A percentile compares a stretch with the other conserved stretches of the same genome.
phyloP scores from a whole-genome alignment of 1,139 yeast genomes.

The Saccharomyces uvarum region DNA sequence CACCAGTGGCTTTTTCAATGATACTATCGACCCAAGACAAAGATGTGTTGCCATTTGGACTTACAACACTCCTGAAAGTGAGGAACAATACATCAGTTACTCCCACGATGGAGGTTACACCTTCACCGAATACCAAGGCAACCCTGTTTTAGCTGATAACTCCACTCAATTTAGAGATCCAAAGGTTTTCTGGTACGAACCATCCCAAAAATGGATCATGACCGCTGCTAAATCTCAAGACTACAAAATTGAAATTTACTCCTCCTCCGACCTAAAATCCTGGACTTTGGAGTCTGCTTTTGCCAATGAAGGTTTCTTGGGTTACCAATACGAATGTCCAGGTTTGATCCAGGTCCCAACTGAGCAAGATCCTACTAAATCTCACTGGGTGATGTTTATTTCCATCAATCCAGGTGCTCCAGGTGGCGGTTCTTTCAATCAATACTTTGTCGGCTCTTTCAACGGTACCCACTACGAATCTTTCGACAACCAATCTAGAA shows the following conservation, averaged over 20 bases:
- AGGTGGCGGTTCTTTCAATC: conserved; percentile 34
- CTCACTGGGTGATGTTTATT: conserved; percentile 32
- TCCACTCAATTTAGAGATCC: conserved; percentile 36
- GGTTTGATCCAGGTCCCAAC: conserved; percentile 22
- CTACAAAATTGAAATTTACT: conserved; percentile 31
- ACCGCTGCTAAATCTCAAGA: conserved; percentile 33
- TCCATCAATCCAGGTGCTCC: conserved; percentile 37
- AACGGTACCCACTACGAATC: conserved; percentile 33
- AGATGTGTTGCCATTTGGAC: conserved; percentile 37
- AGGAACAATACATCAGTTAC: conserved; percentile 33
- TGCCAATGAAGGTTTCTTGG: conserved; percentile 30
- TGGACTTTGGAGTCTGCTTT: conserved; percentile 33
- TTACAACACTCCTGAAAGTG: conserved; percentile 18
- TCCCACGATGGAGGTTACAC: conserved; percentile 35
- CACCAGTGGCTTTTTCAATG: conserved; percentile 34
- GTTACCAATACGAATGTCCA: conserved; percentile 38
- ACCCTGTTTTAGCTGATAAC: conserved; percentile 33
- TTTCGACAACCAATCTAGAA: conserved; percentile 25
- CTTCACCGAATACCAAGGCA: conserved; percentile 28
- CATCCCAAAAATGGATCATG: conserved; percentile 34
- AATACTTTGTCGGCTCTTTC: conserved; percentile 37
- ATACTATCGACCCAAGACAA: conserved; percentile 24
- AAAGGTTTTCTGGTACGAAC: conserved; percentile 36
- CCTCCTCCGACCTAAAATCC: conserved; percentile 28
- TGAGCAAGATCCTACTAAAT: background rate